A percentile compares a stretch with the other conserved stretches of the same genome.
These are phyloP conservation scores for Graphilbum fragrans DNA, from an alignment of 2,329 filamentous ascomycete genomes.

Conservation along the genomic window DNA sequence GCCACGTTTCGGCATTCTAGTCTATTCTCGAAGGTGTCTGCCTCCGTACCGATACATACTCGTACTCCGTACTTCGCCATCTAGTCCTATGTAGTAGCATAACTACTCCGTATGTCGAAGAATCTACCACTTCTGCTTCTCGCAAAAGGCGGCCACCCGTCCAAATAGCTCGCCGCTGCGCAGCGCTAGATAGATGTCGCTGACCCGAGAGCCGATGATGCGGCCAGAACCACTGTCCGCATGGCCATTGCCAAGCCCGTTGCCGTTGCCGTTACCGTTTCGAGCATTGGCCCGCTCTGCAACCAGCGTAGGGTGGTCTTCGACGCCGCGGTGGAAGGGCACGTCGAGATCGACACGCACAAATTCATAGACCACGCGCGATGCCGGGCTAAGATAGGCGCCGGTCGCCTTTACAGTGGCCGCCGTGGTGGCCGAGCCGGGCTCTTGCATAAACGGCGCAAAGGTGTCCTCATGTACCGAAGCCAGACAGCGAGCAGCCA, in stretches of 20 bases:
- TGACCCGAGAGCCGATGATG: conserved; percentile 47
- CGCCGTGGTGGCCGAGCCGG: conserved; percentile 4
- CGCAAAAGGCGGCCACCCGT: conserved; percentile 51
- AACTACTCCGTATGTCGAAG: too few species aligned
- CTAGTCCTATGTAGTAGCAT: too few species aligned
- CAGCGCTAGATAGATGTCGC: conserved; percentile 55
- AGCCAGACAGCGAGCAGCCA: conserved; percentile 1
- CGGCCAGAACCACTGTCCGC: conserved; percentile 39
- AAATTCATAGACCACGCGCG: conserved; percentile 13
- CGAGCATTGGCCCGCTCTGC: background rate
- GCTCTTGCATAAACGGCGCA: background rate
- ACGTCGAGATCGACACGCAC: conserved; percentile 14
- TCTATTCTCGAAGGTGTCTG: too few species aligned
- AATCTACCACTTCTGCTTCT: too few species aligned
- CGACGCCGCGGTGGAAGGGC: conserved; percentile 13
- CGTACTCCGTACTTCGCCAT: too few species aligned
- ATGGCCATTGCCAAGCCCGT: background rate
- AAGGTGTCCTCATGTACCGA: conserved; percentile 1
- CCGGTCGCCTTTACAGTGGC: too few species aligned
- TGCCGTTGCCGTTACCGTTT: background rate
- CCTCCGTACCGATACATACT: too few species aligned
- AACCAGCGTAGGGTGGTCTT: conserved; percentile 14
- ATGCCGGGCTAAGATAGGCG: conserved; percentile 12
- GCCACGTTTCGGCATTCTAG: too few species aligned
- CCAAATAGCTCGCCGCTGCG: conserved; percentile 58